A percentile compares a stretch with the other conserved stretches of the same genome.
These are phyloP conservation scores for Trypanosomatidae sp. DNA, from an alignment of 208 protist genomes.

Conservation along the genomic window DNA sequence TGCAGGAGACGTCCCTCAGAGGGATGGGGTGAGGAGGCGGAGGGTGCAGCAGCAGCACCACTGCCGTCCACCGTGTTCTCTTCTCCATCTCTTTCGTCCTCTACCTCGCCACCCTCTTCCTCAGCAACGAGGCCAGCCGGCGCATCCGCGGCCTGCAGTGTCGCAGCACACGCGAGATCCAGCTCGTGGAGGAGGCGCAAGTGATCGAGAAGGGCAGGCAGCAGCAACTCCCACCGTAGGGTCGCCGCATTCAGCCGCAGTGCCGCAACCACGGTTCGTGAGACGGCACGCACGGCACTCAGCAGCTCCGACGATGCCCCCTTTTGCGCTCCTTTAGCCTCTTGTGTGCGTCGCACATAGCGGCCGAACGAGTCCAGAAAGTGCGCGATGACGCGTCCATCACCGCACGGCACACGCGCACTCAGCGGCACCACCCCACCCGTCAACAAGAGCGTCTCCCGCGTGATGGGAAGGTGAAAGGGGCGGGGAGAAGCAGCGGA, in stretches of 20 bases:
- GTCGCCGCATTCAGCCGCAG: constrained; percentile 25
- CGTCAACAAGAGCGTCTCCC: constrained; percentile 76
- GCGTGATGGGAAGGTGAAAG: no score
- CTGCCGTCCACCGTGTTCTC: neutral
- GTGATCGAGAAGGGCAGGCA: constrained; percentile 18
- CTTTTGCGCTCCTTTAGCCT: no score
- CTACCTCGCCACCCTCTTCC: no score
- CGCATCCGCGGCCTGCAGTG: neutral
- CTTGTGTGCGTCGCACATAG: neutral
- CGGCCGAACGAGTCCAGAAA: constrained; percentile 43
- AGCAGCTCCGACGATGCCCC: neutral
- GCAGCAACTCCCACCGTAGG: constrained; percentile 28
- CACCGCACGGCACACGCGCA: constrained; percentile 47
- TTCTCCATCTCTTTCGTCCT: no score
- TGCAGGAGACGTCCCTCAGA: constrained; percentile 15
- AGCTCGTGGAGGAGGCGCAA: constrained; percentile 16
- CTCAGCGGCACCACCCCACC: constrained; percentile 82
- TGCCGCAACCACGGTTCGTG: constrained; percentile 14
- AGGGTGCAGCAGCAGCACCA: neutral
- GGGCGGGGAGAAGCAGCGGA: no score
- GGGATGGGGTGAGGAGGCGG: neutral
- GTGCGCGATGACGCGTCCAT: constrained; percentile 34
- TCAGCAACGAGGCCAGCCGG: no score
- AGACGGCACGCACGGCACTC: constrained; percentile 20
- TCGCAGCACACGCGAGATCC: constrained; percentile 7